Evolutionary conservation across 768 basidiomycete genomes (phyloP).

Genomic region (Mycena metata): DNA sequence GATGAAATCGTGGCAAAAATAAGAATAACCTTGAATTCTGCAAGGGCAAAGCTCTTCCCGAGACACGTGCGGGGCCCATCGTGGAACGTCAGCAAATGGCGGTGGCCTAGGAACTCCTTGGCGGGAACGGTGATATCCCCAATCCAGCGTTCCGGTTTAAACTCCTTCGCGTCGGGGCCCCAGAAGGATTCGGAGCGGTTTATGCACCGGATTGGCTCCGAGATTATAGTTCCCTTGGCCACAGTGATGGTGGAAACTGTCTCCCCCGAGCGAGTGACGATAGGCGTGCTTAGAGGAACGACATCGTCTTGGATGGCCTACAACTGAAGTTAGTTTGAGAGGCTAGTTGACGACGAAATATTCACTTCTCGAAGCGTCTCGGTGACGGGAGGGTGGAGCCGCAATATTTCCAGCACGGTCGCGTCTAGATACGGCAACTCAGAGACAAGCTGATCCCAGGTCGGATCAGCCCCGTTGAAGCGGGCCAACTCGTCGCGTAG

Average conservation of each 20-base stretch:
- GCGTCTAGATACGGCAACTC: constrained; percentile 70
- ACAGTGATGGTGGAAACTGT: constrained; percentile 57
- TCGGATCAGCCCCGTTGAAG: constrained; percentile 60
- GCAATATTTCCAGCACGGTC: constrained; percentile 59
- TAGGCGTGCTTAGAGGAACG: constrained; percentile 67
- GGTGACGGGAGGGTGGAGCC: constrained; percentile 57
- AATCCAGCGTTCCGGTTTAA: constrained; percentile 77
- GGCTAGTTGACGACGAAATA: background rate
- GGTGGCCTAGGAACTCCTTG: constrained; percentile 61
- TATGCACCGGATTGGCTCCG: constrained; percentile 58
- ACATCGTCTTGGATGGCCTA: constrained; percentile 68
- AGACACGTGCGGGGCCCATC: constrained; percentile 67
- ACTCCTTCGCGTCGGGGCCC: constrained; percentile 71
- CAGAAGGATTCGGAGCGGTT: constrained; percentile 69
- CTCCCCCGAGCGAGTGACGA: constrained; percentile 58
- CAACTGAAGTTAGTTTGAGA: background rate
- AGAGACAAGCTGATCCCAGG: constrained; percentile 50
- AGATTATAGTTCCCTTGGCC: constrained; percentile 61
- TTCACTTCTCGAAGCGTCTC: constrained; percentile 56
- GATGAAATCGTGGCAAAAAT: background rate
- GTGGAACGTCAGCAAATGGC: constrained; percentile 64
- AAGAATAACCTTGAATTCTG: constrained; percentile 54
- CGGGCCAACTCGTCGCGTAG: constrained; percentile 64
- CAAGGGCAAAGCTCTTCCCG: constrained; percentile 62
- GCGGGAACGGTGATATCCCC: constrained; percentile 46